A percentile compares a stretch with the other conserved stretches of the same genome.
Conservation (phyloP, 2,329 filamentous ascomycete species). For the Hymenoscyphus occultus region DNA sequence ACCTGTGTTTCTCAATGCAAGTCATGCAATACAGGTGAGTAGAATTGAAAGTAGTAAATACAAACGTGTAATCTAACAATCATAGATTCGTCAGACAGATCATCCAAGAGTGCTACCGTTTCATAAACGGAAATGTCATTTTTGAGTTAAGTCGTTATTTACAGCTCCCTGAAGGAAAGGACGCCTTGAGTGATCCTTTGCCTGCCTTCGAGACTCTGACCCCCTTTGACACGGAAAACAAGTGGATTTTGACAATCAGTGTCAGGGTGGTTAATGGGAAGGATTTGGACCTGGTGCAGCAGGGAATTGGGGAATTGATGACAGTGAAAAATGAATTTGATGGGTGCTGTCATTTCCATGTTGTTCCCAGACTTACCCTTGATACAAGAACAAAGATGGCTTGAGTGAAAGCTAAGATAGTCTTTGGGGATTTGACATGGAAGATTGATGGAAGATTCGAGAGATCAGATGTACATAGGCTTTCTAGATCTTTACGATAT, state of each 20-base stretch:
- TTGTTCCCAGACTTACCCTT: slow-evolving; percentile 50
- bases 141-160: slow-evolving; percentile 32
- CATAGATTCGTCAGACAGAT: slow-evolving; percentile 31
- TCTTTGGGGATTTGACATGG: neutral
- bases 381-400: slow-evolving; percentile 46
- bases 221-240: slow-evolving; percentile 46
- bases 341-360: slow-evolving; percentile 51
- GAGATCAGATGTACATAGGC: neutral
- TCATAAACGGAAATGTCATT: slow-evolving; percentile 31
- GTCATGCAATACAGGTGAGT: slow-evolving; percentile 53
- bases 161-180: slow-evolving; percentile 27
- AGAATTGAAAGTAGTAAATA: too few species aligned
- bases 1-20: slow-evolving; percentile 46
- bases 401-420: neutral
- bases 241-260: slow-evolving; percentile 56
- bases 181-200: slow-evolving; percentile 35
- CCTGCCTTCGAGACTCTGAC: slow-evolving; percentile 48
- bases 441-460: neutral
- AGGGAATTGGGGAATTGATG: slow-evolving; percentile 52
- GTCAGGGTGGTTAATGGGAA: slow-evolving; percentile 54
- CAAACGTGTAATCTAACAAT: neutral
- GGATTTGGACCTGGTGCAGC: slow-evolving; percentile 52
- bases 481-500: neutral
- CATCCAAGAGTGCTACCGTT: slow-evolving; percentile 28
- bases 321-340: slow-evolving; percentile 47